These are phyloP conservation scores for Calendula officinalis DNA, from an alignment of 129 eudicot genomes.

Conservation along the genomic window DNA sequence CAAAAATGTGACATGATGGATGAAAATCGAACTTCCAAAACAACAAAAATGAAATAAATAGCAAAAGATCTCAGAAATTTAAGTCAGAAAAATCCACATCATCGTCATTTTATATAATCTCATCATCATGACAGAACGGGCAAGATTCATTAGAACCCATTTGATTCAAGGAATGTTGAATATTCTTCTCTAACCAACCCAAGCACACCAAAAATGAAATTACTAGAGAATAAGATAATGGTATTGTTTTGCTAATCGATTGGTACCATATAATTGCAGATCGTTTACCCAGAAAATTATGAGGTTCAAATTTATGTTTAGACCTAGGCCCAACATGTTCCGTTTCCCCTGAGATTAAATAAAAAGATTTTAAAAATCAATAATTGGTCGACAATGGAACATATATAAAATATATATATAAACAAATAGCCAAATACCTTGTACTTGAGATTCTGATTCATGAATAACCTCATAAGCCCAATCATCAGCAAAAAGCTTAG, in stretches of 20 bases:
- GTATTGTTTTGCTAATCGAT: conserved; percentile 50
- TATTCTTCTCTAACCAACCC: conserved; percentile 58
- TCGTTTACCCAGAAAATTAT: conserved; percentile 55
- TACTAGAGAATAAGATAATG: conserved; percentile 56
- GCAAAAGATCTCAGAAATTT: conserved; percentile 22
- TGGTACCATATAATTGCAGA: conserved; percentile 61
- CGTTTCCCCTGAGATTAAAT: conserved; percentile 44
- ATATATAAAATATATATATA: background rate
- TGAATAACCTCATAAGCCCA: conserved; percentile 64
- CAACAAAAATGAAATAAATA: background rate
- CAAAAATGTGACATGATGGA: too few relatives aligned
- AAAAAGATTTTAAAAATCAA: conserved; percentile 6
- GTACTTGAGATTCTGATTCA: conserved; percentile 66
- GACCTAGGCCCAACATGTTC: conserved; percentile 20
- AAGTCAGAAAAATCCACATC: conserved; percentile 14
- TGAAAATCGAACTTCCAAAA: too few relatives aligned
- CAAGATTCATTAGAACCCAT: conserved; percentile 37
- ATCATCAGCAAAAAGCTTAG: conserved; percentile 47
- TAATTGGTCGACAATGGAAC: background rate
- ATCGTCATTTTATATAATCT: background rate
- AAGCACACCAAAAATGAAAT: conserved; percentile 66
- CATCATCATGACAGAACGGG: conserved; percentile 37
- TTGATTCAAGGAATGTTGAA: conserved; percentile 35
- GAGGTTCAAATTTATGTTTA: conserved; percentile 49
- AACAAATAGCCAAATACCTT: conserved; percentile 36